These are phyloP conservation scores for Fusarium papillatum DNA, from an alignment of 2,329 filamentous ascomycete genomes.

Conservation along the genomic window DNA sequence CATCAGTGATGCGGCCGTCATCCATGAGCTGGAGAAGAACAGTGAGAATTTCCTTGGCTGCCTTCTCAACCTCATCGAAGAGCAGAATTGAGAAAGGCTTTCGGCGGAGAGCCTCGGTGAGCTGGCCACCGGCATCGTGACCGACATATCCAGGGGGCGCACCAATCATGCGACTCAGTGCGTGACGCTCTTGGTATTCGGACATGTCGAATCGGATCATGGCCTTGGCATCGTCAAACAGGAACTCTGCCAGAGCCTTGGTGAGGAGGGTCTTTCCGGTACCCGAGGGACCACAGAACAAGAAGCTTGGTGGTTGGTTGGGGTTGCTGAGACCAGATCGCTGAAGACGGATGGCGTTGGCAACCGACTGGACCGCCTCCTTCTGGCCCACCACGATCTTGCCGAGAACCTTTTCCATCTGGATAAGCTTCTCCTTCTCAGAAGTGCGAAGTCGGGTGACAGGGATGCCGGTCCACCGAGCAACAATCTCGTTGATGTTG, in stretches of 20 bases:
- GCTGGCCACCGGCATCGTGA: slow-evolving; percentile 94
- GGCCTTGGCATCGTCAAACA: slow-evolving; percentile 96
- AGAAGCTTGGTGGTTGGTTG: slow-evolving; percentile 96
- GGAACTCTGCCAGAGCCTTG: slow-evolving; percentile 96
- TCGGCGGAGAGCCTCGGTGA: slow-evolving; percentile 93
- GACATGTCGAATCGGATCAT: slow-evolving; percentile 99
- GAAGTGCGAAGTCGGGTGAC: slow-evolving; percentile 94
- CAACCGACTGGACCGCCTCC: slow-evolving; percentile 93
- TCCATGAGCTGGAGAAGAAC: slow-evolving; percentile 99
- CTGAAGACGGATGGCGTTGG: slow-evolving; percentile 95
- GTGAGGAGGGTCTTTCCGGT: slow-evolving; percentile 98
- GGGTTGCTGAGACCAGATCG: slow-evolving; percentile 95
- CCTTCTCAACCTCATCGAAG: slow-evolving; percentile 99
- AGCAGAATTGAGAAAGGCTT: slow-evolving; percentile 98
- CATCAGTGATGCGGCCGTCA: slow-evolving; percentile 97
- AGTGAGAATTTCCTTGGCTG: slow-evolving; percentile 96
- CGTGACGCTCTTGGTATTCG: slow-evolving; percentile 97
- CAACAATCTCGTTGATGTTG: slow-evolving; percentile 99
- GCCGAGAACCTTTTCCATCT: slow-evolving; percentile 91
- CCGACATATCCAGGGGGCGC: slow-evolving; percentile 97
- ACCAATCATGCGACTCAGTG: slow-evolving; percentile 97
- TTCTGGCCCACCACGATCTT: slow-evolving; percentile 93
- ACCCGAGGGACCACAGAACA: slow-evolving; percentile 98
- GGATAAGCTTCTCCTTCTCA: slow-evolving; percentile 97
- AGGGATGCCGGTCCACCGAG: slow-evolving; percentile 97